Conservation (phyloP, 176 grass and related monocot genomes). For the Neostapfia colusana region DNA sequence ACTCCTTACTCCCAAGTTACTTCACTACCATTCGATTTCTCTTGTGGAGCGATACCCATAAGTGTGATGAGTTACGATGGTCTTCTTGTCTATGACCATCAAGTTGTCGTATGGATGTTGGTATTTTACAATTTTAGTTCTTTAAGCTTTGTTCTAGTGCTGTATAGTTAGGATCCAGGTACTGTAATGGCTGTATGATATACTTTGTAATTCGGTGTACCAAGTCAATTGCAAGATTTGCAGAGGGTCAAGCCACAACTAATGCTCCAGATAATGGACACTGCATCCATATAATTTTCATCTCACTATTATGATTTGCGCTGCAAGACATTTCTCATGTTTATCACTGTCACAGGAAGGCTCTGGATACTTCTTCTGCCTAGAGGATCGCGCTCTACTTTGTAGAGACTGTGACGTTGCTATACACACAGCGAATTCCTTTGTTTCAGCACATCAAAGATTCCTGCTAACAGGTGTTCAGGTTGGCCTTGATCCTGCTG, state of each 20-base stretch:
- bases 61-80: too few species aligned
- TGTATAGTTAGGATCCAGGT: slow-evolving; percentile 3
- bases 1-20: neutral
- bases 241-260: neutral
- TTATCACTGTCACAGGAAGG: slow-evolving; percentile 59
- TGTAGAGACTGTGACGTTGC: slow-evolving; percentile 84
- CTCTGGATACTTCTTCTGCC: slow-evolving; percentile 93
- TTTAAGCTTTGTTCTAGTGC: neutral
- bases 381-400: slow-evolving; percentile 87
- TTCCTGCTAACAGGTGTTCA: slow-evolving; percentile 87
- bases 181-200: neutral
- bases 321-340: slow-evolving; percentile 27
- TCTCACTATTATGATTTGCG: neutral
- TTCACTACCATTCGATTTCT: neutral
- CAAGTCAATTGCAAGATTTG: slow-evolving; percentile 8
- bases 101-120: neutral
- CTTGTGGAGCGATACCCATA: neutral
- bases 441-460: slow-evolving; percentile 71
- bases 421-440: slow-evolving; percentile 75
- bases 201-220: neutral
- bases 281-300: neutral
- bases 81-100: neutral
- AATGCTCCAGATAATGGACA: slow-evolving; percentile 3
- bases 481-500: slow-evolving; percentile 68
- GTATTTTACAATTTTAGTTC: slow-evolving; percentile 21